Base-by-base conservation (phyloP, 306 rosid genomes). In the Cicer cuneatum region DNA sequence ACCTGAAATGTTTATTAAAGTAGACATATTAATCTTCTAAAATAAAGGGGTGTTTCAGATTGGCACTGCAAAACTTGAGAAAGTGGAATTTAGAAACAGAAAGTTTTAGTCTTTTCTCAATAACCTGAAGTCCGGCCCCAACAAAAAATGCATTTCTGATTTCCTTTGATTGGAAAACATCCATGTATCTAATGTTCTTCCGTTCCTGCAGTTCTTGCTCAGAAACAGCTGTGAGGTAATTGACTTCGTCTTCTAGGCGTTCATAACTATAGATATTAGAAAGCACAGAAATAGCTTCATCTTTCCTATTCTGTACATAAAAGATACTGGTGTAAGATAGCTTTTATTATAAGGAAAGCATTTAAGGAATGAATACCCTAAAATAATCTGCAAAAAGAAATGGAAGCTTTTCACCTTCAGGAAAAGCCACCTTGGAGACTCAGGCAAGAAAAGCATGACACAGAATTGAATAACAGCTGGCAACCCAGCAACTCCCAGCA, bases 381-480 rank as follows among this genome's bases (percentile, higher is more conserved):
- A 8, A 57, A 10, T 15, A 57, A 19, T 40, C 42, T 38, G 39
- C 40, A 10, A 47, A 59, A 10, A 58, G 16, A 77, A 46, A 77
- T 12, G 10, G 61, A 73, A 46, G 19, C 54, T 52, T 53, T 68
- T 62, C 68, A 87, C 96, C 89, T 85, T 85, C 83, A 87, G 79
- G 78, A 86, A 85, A 75, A 90, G 96, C 96, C 96, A 90, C 59
- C 93, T 81, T 6, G 96, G 96, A 77, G 96, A 90, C 80, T 90
- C 96, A 43, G 96, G 96, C 70, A 88, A 76, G 82, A 8, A 88
- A 39, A 90, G 75, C 89, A 90, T 88, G 54, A 84, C 83, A 54
- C 6, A 64, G 66, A 90, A 90, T 66, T 90, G 96, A 84, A 90
- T 61, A 66, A 87, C 35, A 40, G 96, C 96, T 10, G 96, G 96